Evolutionary conservation across 2,329 filamentous ascomycete species (phyloP), one percentile per base, ranked within the genome.

Genomic region (Pseudopyrenochaeta lycopersici): DNA sequence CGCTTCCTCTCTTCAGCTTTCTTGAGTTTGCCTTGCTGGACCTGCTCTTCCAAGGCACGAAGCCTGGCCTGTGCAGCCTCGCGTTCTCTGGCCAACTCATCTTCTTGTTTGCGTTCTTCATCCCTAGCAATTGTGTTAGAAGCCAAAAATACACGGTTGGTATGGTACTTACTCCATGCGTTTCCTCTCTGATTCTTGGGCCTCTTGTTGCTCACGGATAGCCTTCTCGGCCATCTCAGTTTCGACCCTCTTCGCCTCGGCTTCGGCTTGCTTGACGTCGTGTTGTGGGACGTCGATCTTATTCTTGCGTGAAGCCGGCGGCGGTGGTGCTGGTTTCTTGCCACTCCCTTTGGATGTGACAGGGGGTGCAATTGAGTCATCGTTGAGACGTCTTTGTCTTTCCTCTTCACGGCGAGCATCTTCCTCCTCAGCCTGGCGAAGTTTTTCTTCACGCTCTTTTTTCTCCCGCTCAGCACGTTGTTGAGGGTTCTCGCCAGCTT

Each of bases 1-100:
- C 86, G 89, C 59, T 89, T 91, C 82, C 96, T 97, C 79, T 97
- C 95, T 75, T 99, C 95, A 64, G 96, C 90, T 77, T 97, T 98
- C 82, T 92, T 94, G 46, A 98, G 80, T 80, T 98, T 99, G 68
- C 93, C 92, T 72, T 93, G 91, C 59, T 88, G 89, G 46, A 98
- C 92, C 76, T 97, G 92, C 73, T 98, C 92, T 76, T 99, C 93
- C 7, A 99, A 85, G 14, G 92, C 92, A 72, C 88, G 91, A 20
- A 98, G 84, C 45, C 93, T 91, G 58, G 90, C 90, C 65, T 90
- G 87, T 35, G 93, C 88, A 47, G 90, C 92, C 67, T 92, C 86
- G 48, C 89, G 89, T 77, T 97, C 92, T 63, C 84, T 87, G 29
- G 85, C 87, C 49, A 97, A 84, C 55, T 96, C 92, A 23, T 90